A percentile compares a stretch with the other conserved stretches of the same genome.
Evolutionary conservation across 78 protist genomes (phyloP).

Genomic region (Guillardia theta): DNA sequence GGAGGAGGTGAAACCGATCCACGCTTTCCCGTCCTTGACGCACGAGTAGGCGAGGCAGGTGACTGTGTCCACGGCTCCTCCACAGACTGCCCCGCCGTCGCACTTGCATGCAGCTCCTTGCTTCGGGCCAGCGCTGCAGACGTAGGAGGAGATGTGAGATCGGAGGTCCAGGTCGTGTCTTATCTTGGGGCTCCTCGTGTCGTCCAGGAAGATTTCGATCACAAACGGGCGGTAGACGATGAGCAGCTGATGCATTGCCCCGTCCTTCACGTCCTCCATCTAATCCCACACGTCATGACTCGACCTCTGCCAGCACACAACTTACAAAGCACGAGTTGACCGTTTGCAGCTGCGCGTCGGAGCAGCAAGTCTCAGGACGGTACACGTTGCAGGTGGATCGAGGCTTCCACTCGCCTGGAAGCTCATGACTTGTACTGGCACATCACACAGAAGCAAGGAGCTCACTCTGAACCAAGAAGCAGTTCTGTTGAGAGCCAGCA

Average conservation of each 20-base stretch:
- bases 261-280: background rate
- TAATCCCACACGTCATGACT: no score
- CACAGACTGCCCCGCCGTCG: background rate
- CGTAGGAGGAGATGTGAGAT: background rate
- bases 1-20: background rate
- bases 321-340: background rate
- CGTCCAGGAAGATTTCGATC: background rate
- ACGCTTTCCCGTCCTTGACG: background rate
- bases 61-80: background rate
- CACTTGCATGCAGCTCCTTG: background rate
- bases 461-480: no score
- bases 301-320: no score
- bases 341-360: background rate
- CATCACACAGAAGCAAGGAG: background rate
- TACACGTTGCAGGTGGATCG: background rate
- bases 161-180: background rate
- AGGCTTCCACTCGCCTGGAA: slow-evolving; percentile 19
- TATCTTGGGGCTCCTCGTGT: background rate
- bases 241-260: background rate
- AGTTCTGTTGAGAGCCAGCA: no score
- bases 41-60: background rate
- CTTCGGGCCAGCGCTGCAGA: background rate
- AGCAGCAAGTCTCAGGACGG: background rate
- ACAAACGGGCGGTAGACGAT: background rate
- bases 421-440: background rate